phyloP scores from a whole-genome alignment of 768 basidiomycete genomes.

The Fomitopsis pulvina region DNA sequence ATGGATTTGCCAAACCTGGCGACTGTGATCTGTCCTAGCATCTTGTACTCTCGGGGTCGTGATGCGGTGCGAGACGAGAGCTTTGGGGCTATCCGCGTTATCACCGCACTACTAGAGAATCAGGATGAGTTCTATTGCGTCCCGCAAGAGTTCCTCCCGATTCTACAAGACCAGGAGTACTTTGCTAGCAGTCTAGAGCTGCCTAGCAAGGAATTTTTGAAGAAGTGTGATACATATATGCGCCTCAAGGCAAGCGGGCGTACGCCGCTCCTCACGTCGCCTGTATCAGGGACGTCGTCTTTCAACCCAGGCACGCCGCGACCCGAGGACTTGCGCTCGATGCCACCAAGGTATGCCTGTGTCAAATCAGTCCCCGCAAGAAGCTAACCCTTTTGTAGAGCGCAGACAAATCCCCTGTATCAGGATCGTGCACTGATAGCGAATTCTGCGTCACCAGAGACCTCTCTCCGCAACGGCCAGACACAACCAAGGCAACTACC shows the following conservation, averaged over 20 bases:
- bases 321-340: conserved; percentile 17
- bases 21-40: conserved; percentile 97
- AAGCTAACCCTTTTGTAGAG: conserved; percentile 16
- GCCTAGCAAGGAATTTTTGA: conserved; percentile 91
- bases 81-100: conserved; percentile 79
- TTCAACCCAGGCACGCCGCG: conserved; percentile 28
- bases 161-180: conserved; percentile 89
- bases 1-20: conserved; percentile 97
- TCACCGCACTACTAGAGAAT: conserved; percentile 80
- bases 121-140: conserved; percentile 97
- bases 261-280: conserved; percentile 32
- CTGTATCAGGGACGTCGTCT: conserved; percentile 29
- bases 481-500: conserved; percentile 24
- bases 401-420: conserved; percentile 23
- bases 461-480: conserved; percentile 29
- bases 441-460: conserved; percentile 31
- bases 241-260: conserved; percentile 58
- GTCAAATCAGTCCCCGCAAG: neutral
- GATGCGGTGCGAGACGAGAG: conserved; percentile 91
- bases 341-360: conserved; percentile 19
- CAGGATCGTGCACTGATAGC: conserved; percentile 41
- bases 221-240: conserved; percentile 92
- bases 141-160: conserved; percentile 80
- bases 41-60: conserved; percentile 81
- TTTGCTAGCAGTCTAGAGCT: conserved; percentile 85